Base-by-base conservation (phyloP, 192 early-diverging fungal genomes). In the Irineochytrium annulatum region DNA sequence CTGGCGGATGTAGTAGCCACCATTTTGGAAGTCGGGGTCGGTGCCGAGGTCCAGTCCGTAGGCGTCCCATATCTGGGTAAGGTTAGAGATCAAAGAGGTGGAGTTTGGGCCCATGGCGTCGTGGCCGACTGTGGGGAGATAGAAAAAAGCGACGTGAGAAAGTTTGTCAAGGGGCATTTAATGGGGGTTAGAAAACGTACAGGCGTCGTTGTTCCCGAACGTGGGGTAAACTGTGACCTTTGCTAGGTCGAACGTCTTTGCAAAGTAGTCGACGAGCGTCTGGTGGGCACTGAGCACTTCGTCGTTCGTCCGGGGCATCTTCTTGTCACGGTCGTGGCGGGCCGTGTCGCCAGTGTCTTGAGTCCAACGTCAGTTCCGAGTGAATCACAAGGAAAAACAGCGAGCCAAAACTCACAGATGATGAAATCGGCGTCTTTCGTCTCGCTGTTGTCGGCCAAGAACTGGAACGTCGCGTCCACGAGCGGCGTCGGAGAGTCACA, bases 341-440 rank as follows among this genome's bases (percentile, higher is more conserved):
- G 63, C 69, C 43, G 63, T 57, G 49, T 70, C 69, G 29, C 69
- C 69, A 19, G 69, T 67, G 31, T 67, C 46, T 49, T 22, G n/a
- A n/a, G n/a, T 49, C 6, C 46, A 17, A 22, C 46, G 46, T 49
- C 26, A 8, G 6, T 20, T 20, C 46, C 22, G 6, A 49, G 13
- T 24, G 37, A 41, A 41, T 41, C n/a, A 41, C 11, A 24, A 49
- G 46, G 8, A 8, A 24, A 49, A 6, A 49, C 24, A 6, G 5
- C 6, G 26, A 49, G 5, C 22, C 22, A 14, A 8, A 17, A 22
- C 17, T 14, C 26, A 49, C 8, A 70, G 19, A 70, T 16, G 30
- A 70, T 67, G 34, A 70, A 70, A 22, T 67, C 69, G 57, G 60
- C 56, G 28, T 59, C 41, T 24, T 49, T 8, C 17, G 46, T 49